These are phyloP conservation scores for Corymbia citriodora DNA, from an alignment of 441 rosid species.

Conservation along the genomic window DNA sequence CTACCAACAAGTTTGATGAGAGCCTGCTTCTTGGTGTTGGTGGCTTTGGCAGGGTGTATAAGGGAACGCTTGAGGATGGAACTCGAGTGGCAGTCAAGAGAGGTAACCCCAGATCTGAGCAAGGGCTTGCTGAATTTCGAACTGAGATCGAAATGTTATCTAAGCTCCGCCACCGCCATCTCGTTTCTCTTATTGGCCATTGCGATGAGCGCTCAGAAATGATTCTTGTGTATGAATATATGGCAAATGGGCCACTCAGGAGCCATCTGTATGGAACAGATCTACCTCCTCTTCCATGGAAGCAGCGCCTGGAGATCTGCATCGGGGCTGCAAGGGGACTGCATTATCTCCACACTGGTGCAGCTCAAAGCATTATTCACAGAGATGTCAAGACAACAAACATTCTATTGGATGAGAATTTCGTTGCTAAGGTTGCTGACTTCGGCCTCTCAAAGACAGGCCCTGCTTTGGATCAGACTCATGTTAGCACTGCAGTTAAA, in stretches of 20 bases:
- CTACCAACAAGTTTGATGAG: slow-evolving; percentile 91
- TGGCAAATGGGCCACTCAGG: slow-evolving; percentile 97
- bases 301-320: slow-evolving; percentile 91
- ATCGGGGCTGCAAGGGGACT: slow-evolving; percentile 96
- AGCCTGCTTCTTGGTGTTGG: slow-evolving; percentile 87
- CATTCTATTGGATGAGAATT: slow-evolving; percentile 84
- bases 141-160: slow-evolving; percentile 98
- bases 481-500: slow-evolving; percentile 97
- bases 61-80: slow-evolving; percentile 87
- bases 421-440: slow-evolving; percentile 95
- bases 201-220: slow-evolving; percentile 95
- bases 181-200: slow-evolving; percentile 94
- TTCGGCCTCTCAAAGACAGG: slow-evolving; percentile 98
- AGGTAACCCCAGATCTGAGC: slow-evolving; percentile 97
- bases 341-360: slow-evolving; percentile 95
- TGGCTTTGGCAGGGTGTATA: slow-evolving; percentile 93
- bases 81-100: slow-evolving; percentile 86
- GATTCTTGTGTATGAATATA: slow-evolving; percentile 90
- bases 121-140: slow-evolving; percentile 97
- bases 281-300: slow-evolving; percentile 80
- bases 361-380: slow-evolving; percentile 92
- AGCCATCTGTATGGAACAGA: slow-evolving; percentile 92
- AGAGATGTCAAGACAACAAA: slow-evolving; percentile 98
- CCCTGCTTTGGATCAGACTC: slow-evolving; percentile 90
- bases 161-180: slow-evolving; percentile 92